A percentile compares a stretch with the other conserved stretches of the same genome.
Evolutionary conservation across 768 basidiomycete genomes (phyloP).

Genomic region (Termitomyces heimii): DNA sequence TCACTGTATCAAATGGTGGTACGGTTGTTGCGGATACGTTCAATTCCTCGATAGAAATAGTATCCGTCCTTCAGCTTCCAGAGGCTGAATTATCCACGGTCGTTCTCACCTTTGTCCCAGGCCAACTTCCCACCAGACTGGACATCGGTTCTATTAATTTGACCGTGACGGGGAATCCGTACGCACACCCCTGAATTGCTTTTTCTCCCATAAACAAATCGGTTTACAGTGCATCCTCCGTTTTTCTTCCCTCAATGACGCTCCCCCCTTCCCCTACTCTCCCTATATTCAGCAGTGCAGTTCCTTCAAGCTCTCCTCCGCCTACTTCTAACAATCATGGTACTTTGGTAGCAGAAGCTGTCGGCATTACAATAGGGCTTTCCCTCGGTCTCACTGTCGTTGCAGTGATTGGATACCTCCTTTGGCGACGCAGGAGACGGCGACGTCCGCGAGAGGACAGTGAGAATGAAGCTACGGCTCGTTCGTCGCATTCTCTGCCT

Average conservation of each 20-base stretch:
- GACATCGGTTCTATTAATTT: slow-evolving; percentile 32
- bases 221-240: slow-evolving; percentile 17
- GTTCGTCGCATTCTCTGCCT: not conserved
- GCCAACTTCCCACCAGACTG: slow-evolving; percentile 21
- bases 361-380: slow-evolving; percentile 23
- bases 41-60: slow-evolving; percentile 34
- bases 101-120: slow-evolving; percentile 32
- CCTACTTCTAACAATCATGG: slow-evolving; percentile 7
- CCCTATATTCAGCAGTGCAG: slow-evolving; percentile 17
- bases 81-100: slow-evolving; percentile 35
- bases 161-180: slow-evolving; percentile 32
- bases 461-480: slow-evolving; percentile 6
- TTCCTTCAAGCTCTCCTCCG: slow-evolving; percentile 1
- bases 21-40: slow-evolving; percentile 26
- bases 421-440: slow-evolving; percentile 18
- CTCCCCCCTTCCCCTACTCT: slow-evolving; percentile 29
- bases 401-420: slow-evolving; percentile 15
- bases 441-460: slow-evolving; percentile 2
- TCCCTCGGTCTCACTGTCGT: slow-evolving; percentile 22
- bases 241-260: slow-evolving; percentile 28
- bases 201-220: not conserved
- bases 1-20: slow-evolving; percentile 39
- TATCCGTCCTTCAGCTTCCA: slow-evolving; percentile 32
- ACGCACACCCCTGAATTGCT: slow-evolving; percentile 8
- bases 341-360: slow-evolving; percentile 14